Evolutionary conservation across 176 grass and related monocot species (phyloP).

Genomic region (Eragrostis curvula): DNA sequence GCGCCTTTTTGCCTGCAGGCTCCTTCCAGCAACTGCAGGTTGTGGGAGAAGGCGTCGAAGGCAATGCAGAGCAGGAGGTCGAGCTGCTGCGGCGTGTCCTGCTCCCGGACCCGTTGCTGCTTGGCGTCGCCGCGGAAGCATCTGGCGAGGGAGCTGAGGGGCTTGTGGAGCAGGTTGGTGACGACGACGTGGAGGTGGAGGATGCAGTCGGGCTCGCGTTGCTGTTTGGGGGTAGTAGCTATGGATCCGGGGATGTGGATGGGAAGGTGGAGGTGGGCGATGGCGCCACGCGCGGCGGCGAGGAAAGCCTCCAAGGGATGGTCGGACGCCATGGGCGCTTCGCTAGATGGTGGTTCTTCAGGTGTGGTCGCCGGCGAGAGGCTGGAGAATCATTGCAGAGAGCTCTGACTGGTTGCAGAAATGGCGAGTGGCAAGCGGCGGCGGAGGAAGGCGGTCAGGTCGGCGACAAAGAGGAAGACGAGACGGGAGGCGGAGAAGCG

Average conservation of each 20-base stretch:
- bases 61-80: constrained; percentile 84
- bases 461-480: no score
- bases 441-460: no score
- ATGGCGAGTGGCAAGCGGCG: neutral
- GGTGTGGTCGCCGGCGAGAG: constrained; percentile 15
- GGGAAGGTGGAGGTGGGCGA: constrained; percentile 42
- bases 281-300: constrained; percentile 37
- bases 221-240: neutral
- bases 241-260: constrained; percentile 36
- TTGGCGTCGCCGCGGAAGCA: constrained; percentile 60
- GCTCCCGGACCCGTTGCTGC: neutral
- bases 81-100: constrained; percentile 27
- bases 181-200: constrained; percentile 59
- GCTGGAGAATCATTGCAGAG: constrained; percentile 10
- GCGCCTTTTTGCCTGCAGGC: constrained; percentile 47
- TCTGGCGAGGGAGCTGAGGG: constrained; percentile 66
- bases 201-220: constrained; percentile 62
- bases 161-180: constrained; percentile 65
- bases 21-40: constrained; percentile 55
- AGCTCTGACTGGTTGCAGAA: neutral
- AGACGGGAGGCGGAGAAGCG: no score
- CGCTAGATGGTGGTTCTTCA: neutral
- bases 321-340: constrained; percentile 41
- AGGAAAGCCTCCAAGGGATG: constrained; percentile 40
- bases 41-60: constrained; percentile 68